phyloP scores from a whole-genome alignment of 208 protist genomes.

The Leishmania tropica region DNA sequence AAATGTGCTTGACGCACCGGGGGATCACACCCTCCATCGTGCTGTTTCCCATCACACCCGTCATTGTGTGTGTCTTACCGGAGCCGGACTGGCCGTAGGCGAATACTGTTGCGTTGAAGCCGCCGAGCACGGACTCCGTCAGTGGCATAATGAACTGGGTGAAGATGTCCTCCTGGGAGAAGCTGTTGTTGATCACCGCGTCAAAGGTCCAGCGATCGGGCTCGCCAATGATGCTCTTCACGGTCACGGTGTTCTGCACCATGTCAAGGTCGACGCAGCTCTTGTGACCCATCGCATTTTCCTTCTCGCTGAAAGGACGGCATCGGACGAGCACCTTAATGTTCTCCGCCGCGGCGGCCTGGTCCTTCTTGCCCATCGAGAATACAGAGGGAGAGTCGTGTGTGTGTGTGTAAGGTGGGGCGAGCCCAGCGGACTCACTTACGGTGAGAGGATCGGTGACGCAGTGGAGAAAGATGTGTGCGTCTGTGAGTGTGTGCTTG shows the following conservation, averaged over 20 bases:
- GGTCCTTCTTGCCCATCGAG: slow-evolving; percentile 73
- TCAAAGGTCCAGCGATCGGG: slow-evolving; percentile 89
- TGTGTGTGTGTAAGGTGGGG: not conserved
- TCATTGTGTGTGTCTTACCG: slow-evolving; percentile 96
- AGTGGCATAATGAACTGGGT: slow-evolving; percentile 86
- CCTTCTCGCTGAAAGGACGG: slow-evolving; percentile 85
- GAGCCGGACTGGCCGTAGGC: slow-evolving; percentile 95
- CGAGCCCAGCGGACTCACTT: too few species aligned
- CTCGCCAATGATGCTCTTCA: slow-evolving; percentile 60
- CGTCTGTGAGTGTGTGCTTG: too few species aligned
- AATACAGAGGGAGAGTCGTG: not conserved
- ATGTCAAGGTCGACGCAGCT: slow-evolving; percentile 80
- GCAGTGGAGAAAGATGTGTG: not conserved
- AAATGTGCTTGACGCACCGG: slow-evolving; percentile 82
- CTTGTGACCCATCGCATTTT: slow-evolving; percentile 75
- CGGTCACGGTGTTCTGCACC: slow-evolving; percentile 67
- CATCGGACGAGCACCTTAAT: slow-evolving; percentile 90
- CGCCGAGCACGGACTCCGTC: slow-evolving; percentile 85
- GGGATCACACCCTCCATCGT: slow-evolving; percentile 80
- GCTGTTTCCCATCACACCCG: slow-evolving; percentile 61
- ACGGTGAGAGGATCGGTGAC: too few species aligned
- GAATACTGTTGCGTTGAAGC: slow-evolving; percentile 95
- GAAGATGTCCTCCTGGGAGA: slow-evolving; percentile 88
- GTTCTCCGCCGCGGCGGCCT: slow-evolving; percentile 71
- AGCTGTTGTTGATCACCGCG: slow-evolving; percentile 91